Evolutionary conservation across 169 alveolate species (phyloP).

Genomic region (Amoebophrya sp.): DNA sequence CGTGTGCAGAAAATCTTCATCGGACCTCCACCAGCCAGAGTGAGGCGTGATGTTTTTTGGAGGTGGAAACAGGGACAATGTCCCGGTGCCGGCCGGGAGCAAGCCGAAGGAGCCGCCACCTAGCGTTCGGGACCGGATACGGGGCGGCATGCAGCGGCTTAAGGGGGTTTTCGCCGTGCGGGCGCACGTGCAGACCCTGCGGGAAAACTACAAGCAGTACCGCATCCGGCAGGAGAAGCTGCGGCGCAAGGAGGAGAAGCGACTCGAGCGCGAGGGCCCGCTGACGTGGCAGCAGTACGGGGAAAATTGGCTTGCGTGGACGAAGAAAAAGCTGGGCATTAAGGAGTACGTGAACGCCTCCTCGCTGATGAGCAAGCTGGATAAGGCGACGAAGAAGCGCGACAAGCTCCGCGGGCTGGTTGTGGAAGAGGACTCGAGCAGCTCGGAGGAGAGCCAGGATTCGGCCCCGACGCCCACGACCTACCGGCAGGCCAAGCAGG

Average conservation of each 20-base stretch:
- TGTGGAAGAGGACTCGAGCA: background rate
- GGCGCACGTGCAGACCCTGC: no score
- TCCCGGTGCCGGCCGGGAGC: no score
- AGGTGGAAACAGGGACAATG: no score
- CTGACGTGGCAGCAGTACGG: background rate
- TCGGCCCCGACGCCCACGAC: slow-evolving; percentile 2
- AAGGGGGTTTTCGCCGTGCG: no score
- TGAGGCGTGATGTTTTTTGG: no score
- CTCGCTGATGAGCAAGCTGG: background rate
- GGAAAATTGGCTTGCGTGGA: background rate
- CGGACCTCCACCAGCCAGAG: no score
- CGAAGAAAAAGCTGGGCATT: background rate
- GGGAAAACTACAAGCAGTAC: background rate
- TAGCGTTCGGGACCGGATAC: no score
- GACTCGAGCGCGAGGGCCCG: background rate
- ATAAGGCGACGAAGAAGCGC: background rate
- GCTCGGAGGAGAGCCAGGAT: background rate
- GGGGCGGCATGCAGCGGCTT: no score
- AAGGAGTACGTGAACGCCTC: background rate
- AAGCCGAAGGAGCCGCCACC: no score
- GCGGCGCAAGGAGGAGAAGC: background rate
- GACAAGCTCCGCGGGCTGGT: background rate
- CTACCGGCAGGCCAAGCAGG: background rate
- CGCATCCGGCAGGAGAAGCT: background rate
- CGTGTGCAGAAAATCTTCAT: no score